phyloP scores from a whole-genome alignment of 139 green algal genomes.

The Tetradesmus obliquus region DNA sequence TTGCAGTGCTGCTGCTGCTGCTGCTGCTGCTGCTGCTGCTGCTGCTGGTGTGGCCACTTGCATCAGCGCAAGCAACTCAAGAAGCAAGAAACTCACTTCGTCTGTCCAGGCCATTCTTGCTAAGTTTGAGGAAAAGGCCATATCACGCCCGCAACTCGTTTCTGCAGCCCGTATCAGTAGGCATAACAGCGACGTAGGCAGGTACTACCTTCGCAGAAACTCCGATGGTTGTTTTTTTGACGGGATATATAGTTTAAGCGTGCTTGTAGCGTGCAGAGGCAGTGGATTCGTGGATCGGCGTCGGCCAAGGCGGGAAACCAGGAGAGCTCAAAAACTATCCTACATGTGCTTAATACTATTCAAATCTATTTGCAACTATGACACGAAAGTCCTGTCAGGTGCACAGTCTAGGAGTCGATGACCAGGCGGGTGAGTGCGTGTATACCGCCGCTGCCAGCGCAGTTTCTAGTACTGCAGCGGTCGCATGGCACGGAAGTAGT shows the following conservation, averaged over 20 bases:
- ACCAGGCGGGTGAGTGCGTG: not conserved
- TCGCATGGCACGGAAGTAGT: not conserved
- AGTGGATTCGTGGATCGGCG: not conserved
- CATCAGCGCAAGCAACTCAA: not conserved
- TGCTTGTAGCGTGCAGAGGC: not conserved
- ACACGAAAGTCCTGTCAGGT: not conserved
- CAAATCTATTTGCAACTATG: not conserved
- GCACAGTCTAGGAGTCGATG: not conserved
- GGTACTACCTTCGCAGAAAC: not conserved
- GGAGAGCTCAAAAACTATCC: too few species aligned
- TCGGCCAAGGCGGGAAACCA: not conserved
- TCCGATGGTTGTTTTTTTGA: not conserved
- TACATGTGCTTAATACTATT: too few species aligned
- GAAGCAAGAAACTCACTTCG: not conserved
- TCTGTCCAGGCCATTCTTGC: slow-evolving; percentile 38
- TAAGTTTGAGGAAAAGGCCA: not conserved
- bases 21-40: too few species aligned
- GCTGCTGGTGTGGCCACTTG: too few species aligned
- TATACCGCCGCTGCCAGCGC: not conserved
- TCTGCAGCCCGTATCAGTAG: not conserved
- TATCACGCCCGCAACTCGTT: not conserved
- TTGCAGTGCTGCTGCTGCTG: too few species aligned
- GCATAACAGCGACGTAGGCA: not conserved
- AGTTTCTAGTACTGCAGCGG: not conserved
- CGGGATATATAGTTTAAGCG: not conserved